Evolutionary conservation across 2,329 filamentous ascomycete genomes (phyloP).

Genomic region (Stromatinia cepivora): DNA sequence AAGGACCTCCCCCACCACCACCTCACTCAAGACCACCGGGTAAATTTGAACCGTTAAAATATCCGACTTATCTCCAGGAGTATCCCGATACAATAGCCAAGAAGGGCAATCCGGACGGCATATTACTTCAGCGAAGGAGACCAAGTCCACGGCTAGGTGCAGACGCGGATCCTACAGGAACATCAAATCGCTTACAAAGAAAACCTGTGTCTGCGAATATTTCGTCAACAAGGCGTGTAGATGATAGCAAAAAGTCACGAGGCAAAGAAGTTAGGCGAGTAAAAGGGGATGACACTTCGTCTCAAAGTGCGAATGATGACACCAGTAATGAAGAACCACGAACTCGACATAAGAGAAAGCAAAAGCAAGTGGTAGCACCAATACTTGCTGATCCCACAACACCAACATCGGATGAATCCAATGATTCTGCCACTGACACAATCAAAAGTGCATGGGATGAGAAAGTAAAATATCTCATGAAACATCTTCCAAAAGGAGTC

Average conservation of each 20-base stretch:
- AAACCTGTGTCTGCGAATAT: conserved; percentile 42
- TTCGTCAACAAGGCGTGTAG: conserved; percentile 40
- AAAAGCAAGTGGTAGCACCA: conserved; percentile 41
- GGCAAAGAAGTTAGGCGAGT: conserved; percentile 30
- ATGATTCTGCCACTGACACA: conserved; percentile 44
- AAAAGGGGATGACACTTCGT: conserved; percentile 36
- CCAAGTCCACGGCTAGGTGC: conserved; percentile 26
- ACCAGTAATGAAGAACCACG: conserved; percentile 35
- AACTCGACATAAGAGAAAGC: conserved; percentile 35
- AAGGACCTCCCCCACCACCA: conserved; percentile 39
- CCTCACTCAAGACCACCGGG: conserved; percentile 30
- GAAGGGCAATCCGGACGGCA: conserved; percentile 32
- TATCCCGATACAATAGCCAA: conserved; percentile 41
- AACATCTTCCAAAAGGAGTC: conserved; percentile 76
- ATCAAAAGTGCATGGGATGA: conserved; percentile 58
- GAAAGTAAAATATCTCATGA: conserved; percentile 65
- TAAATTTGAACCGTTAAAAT: conserved; percentile 44
- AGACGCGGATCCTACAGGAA: conserved; percentile 20
- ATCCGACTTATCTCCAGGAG: conserved; percentile 43
- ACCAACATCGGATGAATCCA: conserved; percentile 51
- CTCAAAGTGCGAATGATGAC: conserved; percentile 39
- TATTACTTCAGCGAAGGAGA: conserved; percentile 39
- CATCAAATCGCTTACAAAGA: conserved; percentile 32
- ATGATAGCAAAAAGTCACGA: conserved; percentile 32
- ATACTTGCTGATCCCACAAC: conserved; percentile 44